A percentile compares a stretch with the other conserved stretches of the same genome.
phyloP scores from a whole-genome alignment of 768 basidiomycete genomes.

The Lactarius psammicola region DNA sequence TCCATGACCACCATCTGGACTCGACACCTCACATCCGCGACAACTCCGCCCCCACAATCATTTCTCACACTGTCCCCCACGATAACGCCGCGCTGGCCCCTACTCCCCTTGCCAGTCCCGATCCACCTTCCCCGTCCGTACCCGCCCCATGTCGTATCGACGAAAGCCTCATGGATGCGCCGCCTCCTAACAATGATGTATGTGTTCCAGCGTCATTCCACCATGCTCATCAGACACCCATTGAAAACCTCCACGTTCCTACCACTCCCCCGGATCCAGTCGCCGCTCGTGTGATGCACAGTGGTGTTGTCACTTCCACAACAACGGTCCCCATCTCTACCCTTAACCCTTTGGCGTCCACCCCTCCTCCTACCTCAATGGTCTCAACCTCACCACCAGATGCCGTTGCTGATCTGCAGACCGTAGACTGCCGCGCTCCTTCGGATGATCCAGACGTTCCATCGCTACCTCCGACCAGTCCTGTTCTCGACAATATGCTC shows the following conservation, averaged over 20 bases:
- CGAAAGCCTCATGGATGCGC: background rate
- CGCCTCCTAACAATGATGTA: background rate
- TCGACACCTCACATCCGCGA: too few relatives aligned
- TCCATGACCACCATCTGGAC: too few relatives aligned
- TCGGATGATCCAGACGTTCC: too few relatives aligned
- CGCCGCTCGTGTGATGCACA: background rate
- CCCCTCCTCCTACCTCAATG: too few relatives aligned
- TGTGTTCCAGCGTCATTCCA: too few relatives aligned
- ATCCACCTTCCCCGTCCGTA: background rate
- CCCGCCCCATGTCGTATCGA: background rate
- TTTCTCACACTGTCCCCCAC: too few relatives aligned
- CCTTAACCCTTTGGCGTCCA: too few relatives aligned
- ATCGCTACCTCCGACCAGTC: background rate
- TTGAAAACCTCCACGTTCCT: background rate
- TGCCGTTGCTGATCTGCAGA: background rate
- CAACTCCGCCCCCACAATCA: too few relatives aligned
- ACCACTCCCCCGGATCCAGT: background rate
- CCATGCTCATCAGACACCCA: too few relatives aligned
- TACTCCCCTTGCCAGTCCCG: too few relatives aligned
- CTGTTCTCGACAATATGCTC: background rate
- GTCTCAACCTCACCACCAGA: too few relatives aligned
- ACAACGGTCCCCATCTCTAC: background rate
- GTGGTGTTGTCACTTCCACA: background rate
- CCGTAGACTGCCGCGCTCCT: background rate
- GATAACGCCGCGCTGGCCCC: too few relatives aligned